Percentiles rank a stretch among this genome's conserved stretches.
Conservation (phyloP, 495 filamentous ascomycete species). For the Daldinia loculata region DNA sequence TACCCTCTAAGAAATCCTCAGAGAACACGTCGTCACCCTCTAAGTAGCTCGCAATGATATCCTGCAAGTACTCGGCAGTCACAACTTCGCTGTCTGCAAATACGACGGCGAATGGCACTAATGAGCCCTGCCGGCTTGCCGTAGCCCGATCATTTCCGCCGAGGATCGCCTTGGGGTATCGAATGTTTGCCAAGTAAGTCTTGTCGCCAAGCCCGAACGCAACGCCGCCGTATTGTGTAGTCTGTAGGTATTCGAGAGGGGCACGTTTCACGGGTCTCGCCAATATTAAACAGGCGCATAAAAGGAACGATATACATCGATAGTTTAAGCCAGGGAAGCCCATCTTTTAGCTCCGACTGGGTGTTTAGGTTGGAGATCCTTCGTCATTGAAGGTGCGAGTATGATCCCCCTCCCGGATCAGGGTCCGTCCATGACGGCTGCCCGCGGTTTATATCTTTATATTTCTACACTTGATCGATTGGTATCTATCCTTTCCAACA, state of each 20-base stretch:
- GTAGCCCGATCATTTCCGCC: not conserved
- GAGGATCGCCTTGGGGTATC: slow-evolving; percentile 22
- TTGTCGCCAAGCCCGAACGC: slow-evolving; percentile 34
- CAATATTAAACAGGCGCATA: not conserved
- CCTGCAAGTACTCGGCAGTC: not conserved
- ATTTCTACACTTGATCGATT: not conserved
- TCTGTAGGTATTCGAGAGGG: slow-evolving; percentile 23
- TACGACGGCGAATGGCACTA: not conserved
- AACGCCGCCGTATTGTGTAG: slow-evolving; percentile 29
- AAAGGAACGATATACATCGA: not conserved
- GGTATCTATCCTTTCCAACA: not conserved
- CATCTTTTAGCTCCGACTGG: not conserved
- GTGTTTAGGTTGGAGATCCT: not conserved
- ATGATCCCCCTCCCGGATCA: not conserved
- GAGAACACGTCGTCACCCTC: slow-evolving; percentile 39
- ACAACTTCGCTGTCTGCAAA: not conserved
- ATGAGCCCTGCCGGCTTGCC: not conserved
- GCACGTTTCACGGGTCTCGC: slow-evolving; percentile 23
- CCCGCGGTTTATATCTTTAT: not conserved
- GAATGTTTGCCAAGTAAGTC: slow-evolving; percentile 35
- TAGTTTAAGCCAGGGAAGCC: not conserved
- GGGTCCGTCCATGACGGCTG: not conserved
- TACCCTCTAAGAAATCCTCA: slow-evolving; percentile 45
- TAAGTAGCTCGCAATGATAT: slow-evolving; percentile 25
- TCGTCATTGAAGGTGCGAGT: not conserved